Evolutionary conservation across 768 basidiomycete genomes (phyloP).

Genomic region (Hemileccinum rubropunctum): DNA sequence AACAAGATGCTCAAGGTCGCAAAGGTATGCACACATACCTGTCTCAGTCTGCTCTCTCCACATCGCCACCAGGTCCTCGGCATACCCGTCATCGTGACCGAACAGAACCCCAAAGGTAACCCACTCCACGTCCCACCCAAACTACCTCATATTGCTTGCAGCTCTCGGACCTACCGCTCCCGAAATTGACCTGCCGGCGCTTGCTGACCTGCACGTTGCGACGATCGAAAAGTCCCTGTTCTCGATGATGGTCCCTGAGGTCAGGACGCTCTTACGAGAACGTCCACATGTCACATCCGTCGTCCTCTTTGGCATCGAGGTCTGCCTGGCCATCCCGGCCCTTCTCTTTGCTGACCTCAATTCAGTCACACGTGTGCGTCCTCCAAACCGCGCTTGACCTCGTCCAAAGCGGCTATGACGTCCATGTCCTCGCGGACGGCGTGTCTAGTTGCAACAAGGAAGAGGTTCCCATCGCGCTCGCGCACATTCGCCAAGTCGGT

Average conservation of each 20-base stretch:
- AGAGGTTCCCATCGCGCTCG: slow-evolving; percentile 76
- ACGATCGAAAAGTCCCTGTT: slow-evolving; percentile 78
- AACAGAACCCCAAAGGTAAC: slow-evolving; percentile 77
- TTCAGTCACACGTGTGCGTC: slow-evolving; percentile 84
- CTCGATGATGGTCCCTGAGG: slow-evolving; percentile 78
- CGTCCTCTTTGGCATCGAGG: slow-evolving; percentile 88
- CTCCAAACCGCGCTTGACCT: slow-evolving; percentile 80
- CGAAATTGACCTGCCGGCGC: slow-evolving; percentile 51
- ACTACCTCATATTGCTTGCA: slow-evolving; percentile 27
- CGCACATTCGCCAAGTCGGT: slow-evolving; percentile 67
- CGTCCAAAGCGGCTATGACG: slow-evolving; percentile 43
- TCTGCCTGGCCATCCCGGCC: slow-evolving; percentile 28
- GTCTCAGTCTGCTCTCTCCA: neutral
- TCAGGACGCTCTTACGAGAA: slow-evolving; percentile 48
- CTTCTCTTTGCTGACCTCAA: slow-evolving; percentile 3
- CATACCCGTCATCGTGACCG: slow-evolving; percentile 76
- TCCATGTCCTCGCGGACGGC: slow-evolving; percentile 79
- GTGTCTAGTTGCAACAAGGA: slow-evolving; percentile 79
- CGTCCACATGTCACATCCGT: slow-evolving; percentile 53
- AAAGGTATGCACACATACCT: slow-evolving; percentile 43
- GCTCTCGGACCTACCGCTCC: slow-evolving; percentile 69
- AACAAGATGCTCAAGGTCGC: slow-evolving; percentile 78
- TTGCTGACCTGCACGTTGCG: slow-evolving; percentile 56
- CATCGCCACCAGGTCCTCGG: slow-evolving; percentile 50
- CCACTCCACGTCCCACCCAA: neutral